Conservation (phyloP, 352 stramenopile species). For the Hyaloperonospora brassicae region DNA sequence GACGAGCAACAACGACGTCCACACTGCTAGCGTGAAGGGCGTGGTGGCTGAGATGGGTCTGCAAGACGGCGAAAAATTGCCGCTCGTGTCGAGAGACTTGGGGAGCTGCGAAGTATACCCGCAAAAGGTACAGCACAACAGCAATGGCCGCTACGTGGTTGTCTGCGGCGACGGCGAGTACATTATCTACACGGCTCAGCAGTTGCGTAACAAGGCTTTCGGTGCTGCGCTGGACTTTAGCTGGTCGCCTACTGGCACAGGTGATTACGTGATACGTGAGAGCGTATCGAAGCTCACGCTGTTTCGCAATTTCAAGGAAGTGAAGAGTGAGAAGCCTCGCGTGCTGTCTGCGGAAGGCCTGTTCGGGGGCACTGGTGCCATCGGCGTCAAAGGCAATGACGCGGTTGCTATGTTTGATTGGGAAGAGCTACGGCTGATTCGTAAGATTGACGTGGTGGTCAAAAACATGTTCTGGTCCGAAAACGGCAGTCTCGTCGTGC, state of each 20-base stretch:
- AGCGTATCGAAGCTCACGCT: slow-evolving; percentile 93
- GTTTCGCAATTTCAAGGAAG: slow-evolving; percentile 99
- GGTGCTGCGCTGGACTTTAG: slow-evolving; percentile 96
- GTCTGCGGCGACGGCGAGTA: slow-evolving; percentile 99
- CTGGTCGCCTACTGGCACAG: slow-evolving; percentile 94
- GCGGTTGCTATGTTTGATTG: slow-evolving; percentile 98
- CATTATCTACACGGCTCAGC: slow-evolving; percentile 99
- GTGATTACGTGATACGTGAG: slow-evolving; percentile 98
- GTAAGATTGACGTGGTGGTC: slow-evolving; percentile 96
- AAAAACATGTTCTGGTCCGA: slow-evolving; percentile 98
- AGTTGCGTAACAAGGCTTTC: slow-evolving; percentile 93
- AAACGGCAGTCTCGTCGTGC: slow-evolving; percentile 91
- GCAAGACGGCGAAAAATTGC: slow-evolving; percentile 86
- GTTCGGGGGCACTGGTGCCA: slow-evolving; percentile 90
- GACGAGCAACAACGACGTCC: slow-evolving; percentile 97
- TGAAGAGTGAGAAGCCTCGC: slow-evolving; percentile 89
- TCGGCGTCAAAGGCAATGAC: slow-evolving; percentile 94
- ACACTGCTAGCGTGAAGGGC: slow-evolving; percentile 90
- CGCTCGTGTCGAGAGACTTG: slow-evolving; percentile 86
- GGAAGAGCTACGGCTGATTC: slow-evolving; percentile 95
- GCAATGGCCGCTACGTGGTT: slow-evolving; percentile 97
- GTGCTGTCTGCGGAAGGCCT: slow-evolving; percentile 92
- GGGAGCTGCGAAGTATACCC: slow-evolving; percentile 97
- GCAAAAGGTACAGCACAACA: slow-evolving; percentile 97
- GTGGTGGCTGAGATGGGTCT: slow-evolving; percentile 64